Conservation (phyloP, 1,284 basidiomycete genomes). For the Sphaerobolus stellatus region DNA sequence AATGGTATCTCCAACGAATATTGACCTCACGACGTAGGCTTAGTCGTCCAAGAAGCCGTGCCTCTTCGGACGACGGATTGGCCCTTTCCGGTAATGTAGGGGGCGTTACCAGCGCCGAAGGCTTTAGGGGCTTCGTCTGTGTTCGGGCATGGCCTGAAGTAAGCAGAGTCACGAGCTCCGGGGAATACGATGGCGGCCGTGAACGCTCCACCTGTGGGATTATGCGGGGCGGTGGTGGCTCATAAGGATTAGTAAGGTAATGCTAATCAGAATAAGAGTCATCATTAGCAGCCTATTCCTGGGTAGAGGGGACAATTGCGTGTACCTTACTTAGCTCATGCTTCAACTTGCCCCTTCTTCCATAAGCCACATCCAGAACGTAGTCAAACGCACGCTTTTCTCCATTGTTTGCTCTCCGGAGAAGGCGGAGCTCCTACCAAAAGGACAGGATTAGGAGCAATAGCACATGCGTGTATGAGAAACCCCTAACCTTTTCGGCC, state of each 20-base stretch:
- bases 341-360: conserved; percentile 66
- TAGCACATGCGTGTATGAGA: background rate
- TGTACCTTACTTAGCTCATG: conserved; percentile 64
- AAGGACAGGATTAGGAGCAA: background rate
- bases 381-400: conserved; percentile 52
- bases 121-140: conserved; percentile 42
- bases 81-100: conserved; percentile 57
- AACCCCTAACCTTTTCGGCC: conserved; percentile 44
- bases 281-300: too few species aligned
- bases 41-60: conserved; percentile 57
- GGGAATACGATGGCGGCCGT: conserved; percentile 61
- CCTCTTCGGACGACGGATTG: conserved; percentile 57
- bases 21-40: conserved; percentile 73
- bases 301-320: too few species aligned
- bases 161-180: conserved; percentile 59
- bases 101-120: conserved; percentile 45
- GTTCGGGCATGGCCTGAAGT: conserved; percentile 50
- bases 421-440: conserved; percentile 52
- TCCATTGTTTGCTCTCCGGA: conserved; percentile 59
- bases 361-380: conserved; percentile 77
- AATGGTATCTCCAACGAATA: conserved; percentile 66
- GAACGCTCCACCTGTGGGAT: conserved; percentile 53
- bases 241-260: conserved; percentile 46
- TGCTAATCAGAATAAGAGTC: too few species aligned
- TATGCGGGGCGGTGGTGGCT: conserved; percentile 43